These are phyloP conservation scores for Dothistroma septosporum DNA, from an alignment of 2,329 filamentous ascomycete genomes.

Conservation along the genomic window DNA sequence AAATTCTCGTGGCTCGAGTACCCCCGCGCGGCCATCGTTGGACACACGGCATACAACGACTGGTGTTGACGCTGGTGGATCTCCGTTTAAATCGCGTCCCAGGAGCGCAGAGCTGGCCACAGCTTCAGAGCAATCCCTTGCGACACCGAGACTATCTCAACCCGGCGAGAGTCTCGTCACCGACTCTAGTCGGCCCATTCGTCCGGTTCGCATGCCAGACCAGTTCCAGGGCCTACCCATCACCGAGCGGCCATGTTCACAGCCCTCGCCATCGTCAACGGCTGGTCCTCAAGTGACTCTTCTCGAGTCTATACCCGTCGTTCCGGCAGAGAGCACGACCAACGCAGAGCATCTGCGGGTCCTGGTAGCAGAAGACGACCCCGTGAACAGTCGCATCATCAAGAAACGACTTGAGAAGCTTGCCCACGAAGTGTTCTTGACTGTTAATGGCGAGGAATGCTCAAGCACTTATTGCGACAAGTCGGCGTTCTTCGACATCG, in stretches of 20 bases:
- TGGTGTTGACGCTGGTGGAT: conserved; percentile 7
- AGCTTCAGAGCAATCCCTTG: conserved; percentile 20
- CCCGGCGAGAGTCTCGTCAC: conserved; percentile 40
- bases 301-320: conserved; percentile 6
- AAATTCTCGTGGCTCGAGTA: conserved; percentile 19
- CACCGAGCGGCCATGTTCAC: conserved; percentile 9
- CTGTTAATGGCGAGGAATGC: conserved; percentile 82
- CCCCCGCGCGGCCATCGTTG: conserved; percentile 21
- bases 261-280: background rate
- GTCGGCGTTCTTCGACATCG: conserved; percentile 63
- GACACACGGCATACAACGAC: conserved; percentile 27
- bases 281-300: background rate
- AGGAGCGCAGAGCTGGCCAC: conserved; percentile 23
- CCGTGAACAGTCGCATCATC: conserved; percentile 78
- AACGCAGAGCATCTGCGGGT: conserved; percentile 54
- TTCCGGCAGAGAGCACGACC: conserved; percentile 14
- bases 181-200: conserved; percentile 42
- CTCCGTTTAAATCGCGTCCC: conserved; percentile 15
- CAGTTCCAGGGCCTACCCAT: conserved; percentile 27
- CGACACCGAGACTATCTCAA: conserved; percentile 42
- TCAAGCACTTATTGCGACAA: conserved; percentile 64
- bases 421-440: conserved; percentile 67
- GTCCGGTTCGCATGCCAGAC: conserved; percentile 47
- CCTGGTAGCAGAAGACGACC: conserved; percentile 82
- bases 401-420: conserved; percentile 73